These are phyloP conservation scores for Sarcodon aspratus DNA, from an alignment of 768 basidiomycete genomes.

Conservation along the genomic window DNA sequence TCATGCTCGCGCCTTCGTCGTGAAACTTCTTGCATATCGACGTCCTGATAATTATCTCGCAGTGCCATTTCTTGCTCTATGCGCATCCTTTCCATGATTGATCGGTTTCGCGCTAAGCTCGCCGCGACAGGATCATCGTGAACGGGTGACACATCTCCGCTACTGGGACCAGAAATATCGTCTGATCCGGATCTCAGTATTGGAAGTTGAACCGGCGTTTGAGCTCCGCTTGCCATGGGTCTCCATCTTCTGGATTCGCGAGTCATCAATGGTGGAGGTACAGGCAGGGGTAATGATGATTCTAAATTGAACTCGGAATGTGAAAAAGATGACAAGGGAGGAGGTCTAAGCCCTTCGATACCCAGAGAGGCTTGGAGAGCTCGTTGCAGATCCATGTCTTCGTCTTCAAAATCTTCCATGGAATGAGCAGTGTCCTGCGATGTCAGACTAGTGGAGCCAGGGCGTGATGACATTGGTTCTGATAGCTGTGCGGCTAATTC, in stretches of 20 bases:
- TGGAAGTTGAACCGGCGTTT: not conserved
- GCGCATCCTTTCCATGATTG: conserved; percentile 51
- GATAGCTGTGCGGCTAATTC: conserved; percentile 54
- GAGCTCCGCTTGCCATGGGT: not conserved
- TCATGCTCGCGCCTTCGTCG: conserved; percentile 17
- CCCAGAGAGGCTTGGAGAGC: conserved; percentile 76
- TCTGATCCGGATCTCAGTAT: not conserved
- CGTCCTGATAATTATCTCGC: conserved; percentile 37
- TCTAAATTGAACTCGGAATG: not conserved
- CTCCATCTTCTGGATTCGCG: too few relatives aligned
- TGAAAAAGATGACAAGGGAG: not conserved
- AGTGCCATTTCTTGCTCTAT: conserved; percentile 59
- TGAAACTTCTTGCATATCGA: conserved; percentile 20
- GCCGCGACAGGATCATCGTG: conserved; percentile 43
- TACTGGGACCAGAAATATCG: not conserved
- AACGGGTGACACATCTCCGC: not conserved
- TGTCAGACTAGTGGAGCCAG: conserved; percentile 1
- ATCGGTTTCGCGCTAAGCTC: conserved; percentile 54
- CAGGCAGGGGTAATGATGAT: conserved; percentile 15
- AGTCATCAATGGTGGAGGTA: conserved; percentile 3
- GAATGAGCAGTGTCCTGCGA: conserved; percentile 5
- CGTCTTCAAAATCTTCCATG: conserved; percentile 52
- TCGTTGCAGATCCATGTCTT: conserved; percentile 81
- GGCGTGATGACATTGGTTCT: conserved; percentile 25
- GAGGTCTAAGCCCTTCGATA: conserved; percentile 7